Percentiles rank a stretch among this genome's conserved stretches.
These are phyloP conservation scores for Thielaviopsis musarum DNA, from an alignment of 2,329 filamentous ascomycete genomes.

Conservation along the genomic window DNA sequence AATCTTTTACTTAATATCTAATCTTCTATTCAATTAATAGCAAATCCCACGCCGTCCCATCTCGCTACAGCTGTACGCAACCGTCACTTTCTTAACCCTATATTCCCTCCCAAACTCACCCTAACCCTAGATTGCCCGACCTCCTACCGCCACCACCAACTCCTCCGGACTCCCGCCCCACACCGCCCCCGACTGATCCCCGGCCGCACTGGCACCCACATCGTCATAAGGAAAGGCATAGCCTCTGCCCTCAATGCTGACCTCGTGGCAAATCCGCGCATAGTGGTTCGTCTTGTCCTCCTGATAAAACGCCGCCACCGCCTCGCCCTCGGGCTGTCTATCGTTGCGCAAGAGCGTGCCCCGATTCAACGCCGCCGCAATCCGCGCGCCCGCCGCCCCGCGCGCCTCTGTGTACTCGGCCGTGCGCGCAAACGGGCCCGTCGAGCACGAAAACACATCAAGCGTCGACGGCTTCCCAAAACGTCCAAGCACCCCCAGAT, in stretches of 20 bases:
- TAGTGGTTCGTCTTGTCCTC: conserved; percentile 47
- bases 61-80: too few species aligned
- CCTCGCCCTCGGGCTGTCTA: conserved; percentile 36
- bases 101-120: background rate
- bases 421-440: conserved; percentile 37
- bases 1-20: too few species aligned
- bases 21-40: too few species aligned
- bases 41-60: too few species aligned
- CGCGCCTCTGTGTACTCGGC: conserved; percentile 27
- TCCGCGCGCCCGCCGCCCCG: conserved; percentile 52
- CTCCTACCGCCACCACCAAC: conserved; percentile 41
- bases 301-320: conserved; percentile 34
- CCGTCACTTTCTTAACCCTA: too few species aligned
- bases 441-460: conserved; percentile 36
- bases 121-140: conserved; percentile 14
- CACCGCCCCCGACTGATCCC: conserved; percentile 46
- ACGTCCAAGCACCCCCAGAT: conserved; percentile 17
- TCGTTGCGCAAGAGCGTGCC: conserved; percentile 42
- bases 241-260: conserved; percentile 40
- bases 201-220: conserved; percentile 35
- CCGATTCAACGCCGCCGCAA: conserved; percentile 61
- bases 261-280: conserved; percentile 44
- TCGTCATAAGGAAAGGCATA: conserved; percentile 62
- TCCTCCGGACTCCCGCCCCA: conserved; percentile 37
- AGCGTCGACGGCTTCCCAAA: conserved; percentile 30